Evolutionary conservation across 2,329 filamentous ascomycete genomes (phyloP).

Genomic region (Diaporthe citriasiana): DNA sequence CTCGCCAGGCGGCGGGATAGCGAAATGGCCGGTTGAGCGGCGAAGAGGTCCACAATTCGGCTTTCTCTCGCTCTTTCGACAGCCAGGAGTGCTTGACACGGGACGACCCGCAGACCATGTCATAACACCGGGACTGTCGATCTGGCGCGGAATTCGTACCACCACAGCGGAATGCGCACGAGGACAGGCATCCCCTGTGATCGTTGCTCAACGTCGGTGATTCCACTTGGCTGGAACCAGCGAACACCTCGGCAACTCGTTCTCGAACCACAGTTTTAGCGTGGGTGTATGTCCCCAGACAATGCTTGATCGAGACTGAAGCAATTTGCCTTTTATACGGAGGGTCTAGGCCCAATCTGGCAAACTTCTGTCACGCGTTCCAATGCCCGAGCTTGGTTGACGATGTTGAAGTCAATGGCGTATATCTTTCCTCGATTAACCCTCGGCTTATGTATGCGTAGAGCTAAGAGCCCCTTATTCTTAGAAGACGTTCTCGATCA

Average conservation of each 20-base stretch:
- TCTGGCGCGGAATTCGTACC: constrained; percentile 6
- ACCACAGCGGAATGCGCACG: constrained; percentile 5
- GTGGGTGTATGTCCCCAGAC: not conserved
- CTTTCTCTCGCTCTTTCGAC: constrained; percentile 19
- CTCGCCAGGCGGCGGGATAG: constrained; percentile 20
- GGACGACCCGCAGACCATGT: constrained; percentile 17
- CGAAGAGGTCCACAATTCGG: constrained; percentile 16
- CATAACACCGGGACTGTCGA: constrained; percentile 10
- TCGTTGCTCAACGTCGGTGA: not conserved
- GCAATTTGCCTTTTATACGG: not conserved
- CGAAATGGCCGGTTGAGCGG: constrained; percentile 19
- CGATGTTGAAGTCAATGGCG: no score
- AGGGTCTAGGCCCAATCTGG: not conserved
- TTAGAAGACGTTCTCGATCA: no score
- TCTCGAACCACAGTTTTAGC: not conserved
- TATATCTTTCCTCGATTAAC: no score
- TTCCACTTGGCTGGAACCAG: not conserved
- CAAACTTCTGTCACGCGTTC: not conserved
- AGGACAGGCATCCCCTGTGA: constrained; percentile 13
- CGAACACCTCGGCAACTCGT: not conserved
- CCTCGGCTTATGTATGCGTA: no score
- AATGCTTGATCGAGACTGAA: not conserved
- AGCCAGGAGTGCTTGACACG: not conserved
- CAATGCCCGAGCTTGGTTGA: no score
- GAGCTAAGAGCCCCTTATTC: no score